Base-by-base conservation (phyloP, 192 early-diverging fungal species). In the Coemansia sp. region DNA sequence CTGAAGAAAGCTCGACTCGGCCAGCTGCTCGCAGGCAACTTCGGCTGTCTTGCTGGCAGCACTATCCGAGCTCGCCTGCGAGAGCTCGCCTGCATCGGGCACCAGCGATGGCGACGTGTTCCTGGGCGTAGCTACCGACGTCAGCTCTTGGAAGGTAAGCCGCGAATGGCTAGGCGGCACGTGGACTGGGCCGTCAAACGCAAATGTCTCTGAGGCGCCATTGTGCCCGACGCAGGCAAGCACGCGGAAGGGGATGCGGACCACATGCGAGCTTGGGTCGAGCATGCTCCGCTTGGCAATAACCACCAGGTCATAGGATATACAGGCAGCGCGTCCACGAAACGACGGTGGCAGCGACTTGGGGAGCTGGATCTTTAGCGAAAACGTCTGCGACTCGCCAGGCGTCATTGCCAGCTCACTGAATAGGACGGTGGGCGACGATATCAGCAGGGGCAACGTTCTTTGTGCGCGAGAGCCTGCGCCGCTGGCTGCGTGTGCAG, bases 281-380 rank as follows among this genome's bases (percentile, higher is more conserved):
- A 82, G 80, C 75, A 82, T 82, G 43, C 58, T 70, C 57, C 75
- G 70, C 59, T 77, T 76, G 32, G 75, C 75, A 2, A 82, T 75
- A 42, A 82, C 42, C 2, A 82, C 80, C 27, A 82, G 47, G 24
- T 82, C 80, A 46, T 82, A 82, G 2, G 74, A 42, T 19, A 82
- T 68, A 49, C 68, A 62, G 32, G 70, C 67, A 1, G 71, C 54
- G 20, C 71, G 70, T 25, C 80, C 80, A 12, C 80, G 74, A 31
- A 82, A 82, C 47, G 75, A 77, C 38, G 80, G 80, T 25, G 80
- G 71, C 40, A 82, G 63, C 31, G 45, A 37, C n/a, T 51, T 45
- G 0, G 80, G 80, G 56, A 82, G 59, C 35, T 71, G 71, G 14
- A 82, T 64, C 9, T 45, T 56, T 15, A 82, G 59, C n/a, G 74